Percentiles rank a stretch among this genome's conserved stretches.
These are phyloP conservation scores for Amborella trichopoda DNA, from an alignment of 164 flowering plant genomes.

Conservation along the genomic window DNA sequence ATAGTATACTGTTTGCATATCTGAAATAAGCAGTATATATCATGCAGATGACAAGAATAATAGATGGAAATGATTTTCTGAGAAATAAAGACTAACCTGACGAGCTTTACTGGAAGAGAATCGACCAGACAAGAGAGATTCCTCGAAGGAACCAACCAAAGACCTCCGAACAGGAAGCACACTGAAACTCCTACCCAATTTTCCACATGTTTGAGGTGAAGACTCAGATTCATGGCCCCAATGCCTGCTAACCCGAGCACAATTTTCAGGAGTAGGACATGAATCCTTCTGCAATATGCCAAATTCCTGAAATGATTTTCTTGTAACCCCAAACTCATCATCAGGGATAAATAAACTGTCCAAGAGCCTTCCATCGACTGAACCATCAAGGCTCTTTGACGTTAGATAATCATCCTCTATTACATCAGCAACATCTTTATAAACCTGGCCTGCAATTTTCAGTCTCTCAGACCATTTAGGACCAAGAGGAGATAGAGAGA, in stretches of 20 bases:
- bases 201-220: slow-evolving; percentile 15
- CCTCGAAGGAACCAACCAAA: slow-evolving; percentile 96
- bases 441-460: slow-evolving; percentile 17
- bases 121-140: slow-evolving; percentile 82
- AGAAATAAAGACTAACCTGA: slow-evolving; percentile 39
- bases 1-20: no score
- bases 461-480: slow-evolving; percentile 43
- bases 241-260: slow-evolving; percentile 14
- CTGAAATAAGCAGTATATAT: no score
- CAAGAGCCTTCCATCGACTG: slow-evolving; percentile 23
- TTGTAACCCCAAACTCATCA: slow-evolving; percentile 21
- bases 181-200: slow-evolving; percentile 35
- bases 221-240: slow-evolving; percentile 17
- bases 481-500: slow-evolving; percentile 79
- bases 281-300: slow-evolving; percentile 20
- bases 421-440: slow-evolving; percentile 13
- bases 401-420: slow-evolving; percentile 15
- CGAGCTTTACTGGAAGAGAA: slow-evolving; percentile 37
- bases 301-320: slow-evolving; percentile 32
- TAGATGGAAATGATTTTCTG: no score
- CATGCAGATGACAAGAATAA: no score
- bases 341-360: slow-evolving; percentile 14
- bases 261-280: slow-evolving; percentile 26
- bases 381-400: slow-evolving; percentile 14
- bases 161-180: slow-evolving; percentile 61